Percentiles rank a stretch among this genome's conserved stretches.
phyloP scores from a whole-genome alignment of 371 early-diverging fungal species.

The Syncephalastrum contaminatum region DNA sequence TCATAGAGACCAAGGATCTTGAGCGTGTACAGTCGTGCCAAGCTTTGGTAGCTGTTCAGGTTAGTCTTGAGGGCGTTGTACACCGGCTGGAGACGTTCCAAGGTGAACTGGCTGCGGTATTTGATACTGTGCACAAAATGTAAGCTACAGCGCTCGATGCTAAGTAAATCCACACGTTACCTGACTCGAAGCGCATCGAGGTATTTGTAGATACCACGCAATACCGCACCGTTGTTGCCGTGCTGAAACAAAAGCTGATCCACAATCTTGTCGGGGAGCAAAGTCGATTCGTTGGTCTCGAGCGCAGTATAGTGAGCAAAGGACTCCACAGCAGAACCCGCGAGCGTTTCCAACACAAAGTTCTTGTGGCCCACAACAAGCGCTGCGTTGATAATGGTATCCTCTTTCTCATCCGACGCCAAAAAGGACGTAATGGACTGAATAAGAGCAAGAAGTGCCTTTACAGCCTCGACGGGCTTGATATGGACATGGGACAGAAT shows the following conservation, averaged over 20 bases:
- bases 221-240: slow-evolving; percentile 56
- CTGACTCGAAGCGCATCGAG: slow-evolving; percentile 50
- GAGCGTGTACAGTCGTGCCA: slow-evolving; percentile 68
- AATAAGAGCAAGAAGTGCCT: slow-evolving; percentile 37
- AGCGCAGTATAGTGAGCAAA: slow-evolving; percentile 20
- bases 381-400: slow-evolving; percentile 32
- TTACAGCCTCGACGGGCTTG: slow-evolving; percentile 30
- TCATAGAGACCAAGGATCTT: slow-evolving; percentile 70
- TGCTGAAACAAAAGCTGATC: slow-evolving; percentile 42
- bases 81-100: slow-evolving; percentile 37
- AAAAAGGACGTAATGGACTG: slow-evolving; percentile 38
- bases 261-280: slow-evolving; percentile 28
- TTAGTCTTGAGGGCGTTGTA: slow-evolving; percentile 61
- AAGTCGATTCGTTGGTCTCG: slow-evolving; percentile 1
- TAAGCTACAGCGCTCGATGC: neutral
- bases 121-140: slow-evolving; percentile 22
- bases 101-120: slow-evolving; percentile 31
- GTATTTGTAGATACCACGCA: slow-evolving; percentile 54
- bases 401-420: slow-evolving; percentile 25
- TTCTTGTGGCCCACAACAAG: slow-evolving; percentile 54
- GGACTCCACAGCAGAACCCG: slow-evolving; percentile 55
- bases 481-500: slow-evolving; percentile 38
- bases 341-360: slow-evolving; percentile 51
- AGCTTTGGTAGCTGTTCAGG: slow-evolving; percentile 55
- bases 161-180: slow-evolving; percentile 26